phyloP scores from a whole-genome alignment of 2,329 filamentous ascomycete genomes.

The Pseudogymnoascus sp. region DNA sequence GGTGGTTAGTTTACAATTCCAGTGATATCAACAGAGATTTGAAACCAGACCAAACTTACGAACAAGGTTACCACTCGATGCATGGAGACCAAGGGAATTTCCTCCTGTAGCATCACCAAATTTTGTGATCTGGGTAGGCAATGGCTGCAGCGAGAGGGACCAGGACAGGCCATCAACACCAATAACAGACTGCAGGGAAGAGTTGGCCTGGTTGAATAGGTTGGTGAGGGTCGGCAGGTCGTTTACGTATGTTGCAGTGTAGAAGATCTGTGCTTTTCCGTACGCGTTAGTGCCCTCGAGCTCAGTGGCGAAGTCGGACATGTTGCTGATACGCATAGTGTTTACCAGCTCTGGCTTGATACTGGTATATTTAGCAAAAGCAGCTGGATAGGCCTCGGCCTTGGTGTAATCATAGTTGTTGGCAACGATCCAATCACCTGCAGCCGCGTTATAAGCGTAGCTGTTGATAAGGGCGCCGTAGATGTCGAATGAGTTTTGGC shows the following conservation, averaged over 20 bases:
- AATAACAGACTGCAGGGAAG: background rate
- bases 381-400: conserved; percentile 7
- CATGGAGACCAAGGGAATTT: conserved; percentile 10
- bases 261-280: conserved; percentile 2
- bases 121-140: conserved; percentile 1
- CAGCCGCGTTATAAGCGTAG: background rate
- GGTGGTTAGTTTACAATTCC: background rate
- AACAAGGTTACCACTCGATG: background rate
- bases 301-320: conserved; percentile 12
- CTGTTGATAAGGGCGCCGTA: conserved; percentile 12
- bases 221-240: background rate
- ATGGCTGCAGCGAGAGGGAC: background rate
- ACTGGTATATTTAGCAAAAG: background rate
- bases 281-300: background rate
- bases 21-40: background rate
- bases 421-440: conserved; percentile 1
- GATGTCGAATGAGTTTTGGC: background rate
- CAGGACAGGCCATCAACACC: background rate
- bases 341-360: conserved; percentile 5
- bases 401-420: conserved; percentile 13
- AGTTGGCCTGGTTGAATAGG: background rate
- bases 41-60: background rate
- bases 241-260: conserved; percentile 10
- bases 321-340: conserved; percentile 11
- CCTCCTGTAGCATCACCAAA: conserved; percentile 3